Evolutionary conservation across 2,329 filamentous ascomycete species (phyloP).

Genomic region (Fusarium sp.): DNA sequence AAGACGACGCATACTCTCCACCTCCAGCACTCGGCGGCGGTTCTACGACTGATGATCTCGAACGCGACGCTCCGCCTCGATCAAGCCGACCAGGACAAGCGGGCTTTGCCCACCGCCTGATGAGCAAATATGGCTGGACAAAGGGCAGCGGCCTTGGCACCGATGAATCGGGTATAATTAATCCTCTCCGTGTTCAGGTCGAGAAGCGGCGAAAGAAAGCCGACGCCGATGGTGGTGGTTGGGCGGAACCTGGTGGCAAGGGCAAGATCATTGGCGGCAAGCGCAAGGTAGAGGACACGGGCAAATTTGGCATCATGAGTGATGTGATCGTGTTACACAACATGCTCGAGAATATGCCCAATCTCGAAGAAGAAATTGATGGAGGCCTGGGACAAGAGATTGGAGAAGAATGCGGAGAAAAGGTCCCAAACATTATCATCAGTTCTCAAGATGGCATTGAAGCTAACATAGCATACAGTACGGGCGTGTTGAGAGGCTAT

Average conservation of each 20-base stretch:
- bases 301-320: conserved; percentile 78
- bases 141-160: conserved; percentile 90
- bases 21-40: conserved; percentile 62
- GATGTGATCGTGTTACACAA: conserved; percentile 84
- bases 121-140: conserved; percentile 94
- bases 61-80: conserved; percentile 54
- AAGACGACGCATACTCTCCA: conserved; percentile 55
- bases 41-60: conserved; percentile 48
- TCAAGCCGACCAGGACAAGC: conserved; percentile 81
- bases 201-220: conserved; percentile 85
- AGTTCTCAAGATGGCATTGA: background rate
- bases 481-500: conserved; percentile 82
- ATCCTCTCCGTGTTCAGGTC: conserved; percentile 84
- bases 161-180: conserved; percentile 82
- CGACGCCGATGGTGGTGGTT: conserved; percentile 83
- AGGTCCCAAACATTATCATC: conserved; percentile 56
- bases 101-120: conserved; percentile 86
- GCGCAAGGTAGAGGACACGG: conserved; percentile 55
- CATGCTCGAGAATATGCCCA: conserved; percentile 85
- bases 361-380: conserved; percentile 82
- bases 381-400: conserved; percentile 89
- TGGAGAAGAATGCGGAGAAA: conserved; percentile 89
- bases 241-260: conserved; percentile 73
- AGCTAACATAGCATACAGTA: conserved; percentile 64
- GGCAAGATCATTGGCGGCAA: conserved; percentile 86